phyloP scores from a whole-genome alignment of 148 eudicot genomes.

The Fallopia convolvulus region DNA sequence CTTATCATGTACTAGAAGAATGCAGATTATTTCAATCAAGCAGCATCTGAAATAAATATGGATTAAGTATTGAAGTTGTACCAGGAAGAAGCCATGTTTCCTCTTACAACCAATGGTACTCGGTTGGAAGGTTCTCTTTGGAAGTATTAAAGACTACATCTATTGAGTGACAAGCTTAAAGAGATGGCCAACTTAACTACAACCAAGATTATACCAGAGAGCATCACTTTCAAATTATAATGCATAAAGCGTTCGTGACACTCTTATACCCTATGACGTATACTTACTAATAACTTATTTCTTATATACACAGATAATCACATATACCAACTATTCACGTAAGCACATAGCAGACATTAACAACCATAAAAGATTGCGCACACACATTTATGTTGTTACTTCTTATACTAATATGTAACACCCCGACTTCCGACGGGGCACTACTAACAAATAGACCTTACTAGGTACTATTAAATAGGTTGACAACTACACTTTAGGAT shows the following conservation, averaged over 20 bases:
- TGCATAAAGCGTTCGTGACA: not conserved
- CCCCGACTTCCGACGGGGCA: too few species aligned
- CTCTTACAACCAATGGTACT: slow-evolving; percentile 89
- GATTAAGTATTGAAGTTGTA: slow-evolving; percentile 15
- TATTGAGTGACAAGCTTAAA: not conserved
- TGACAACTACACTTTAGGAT: too few species aligned
- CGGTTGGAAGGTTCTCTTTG: slow-evolving; percentile 89
- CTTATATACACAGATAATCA: too few species aligned
- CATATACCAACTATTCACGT: too few species aligned
- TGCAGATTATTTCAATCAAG: not conserved
- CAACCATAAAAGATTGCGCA: too few species aligned
- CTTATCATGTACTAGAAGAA: not conserved
- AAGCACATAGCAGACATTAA: too few species aligned
- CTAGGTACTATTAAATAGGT: too few species aligned
- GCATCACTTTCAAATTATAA: not conserved
- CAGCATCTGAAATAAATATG: not conserved
- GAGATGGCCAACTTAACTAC: not conserved
- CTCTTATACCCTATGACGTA: too few species aligned
- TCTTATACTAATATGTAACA: too few species aligned
- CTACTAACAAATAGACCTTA: too few species aligned
- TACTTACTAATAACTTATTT: too few species aligned
- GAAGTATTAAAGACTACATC: slow-evolving; percentile 14
- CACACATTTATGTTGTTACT: too few species aligned
- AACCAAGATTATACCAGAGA: not conserved
- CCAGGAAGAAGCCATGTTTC: slow-evolving; percentile 86